Base-by-base conservation (phyloP, 495 filamentous ascomycete genomes). In the Penicillium canescens region DNA sequence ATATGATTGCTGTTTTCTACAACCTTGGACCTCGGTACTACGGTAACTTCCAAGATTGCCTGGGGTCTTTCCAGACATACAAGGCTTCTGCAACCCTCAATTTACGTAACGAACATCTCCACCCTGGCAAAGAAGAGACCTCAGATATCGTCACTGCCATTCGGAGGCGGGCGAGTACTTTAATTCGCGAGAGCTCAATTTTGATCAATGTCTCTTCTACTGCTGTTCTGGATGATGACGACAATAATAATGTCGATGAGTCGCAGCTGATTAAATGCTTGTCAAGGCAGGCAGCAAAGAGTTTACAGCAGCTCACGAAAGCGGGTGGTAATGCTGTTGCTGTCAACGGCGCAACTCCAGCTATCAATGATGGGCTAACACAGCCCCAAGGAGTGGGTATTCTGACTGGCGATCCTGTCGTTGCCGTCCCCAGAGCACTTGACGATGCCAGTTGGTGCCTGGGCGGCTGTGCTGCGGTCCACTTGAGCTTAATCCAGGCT, bases 61-160 rank as follows among this genome's bases (percentile, higher is more conserved):
- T 98, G 18, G 94, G 94, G 9, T 93, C 92, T 13, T 96, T 98
- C 62, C 92, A 97, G 64, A 98, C 94, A 0, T 98, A 98, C 65
- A 86, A 86, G 55, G 92, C 95, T n/a, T 97, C 95, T 21, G 92
- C 94, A 14, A 84, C 89, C 23, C 73, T 98, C 23, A 92, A 93
- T 52, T 78, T 97, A 46, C 87, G 91, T 45, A 96, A 97, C 65
- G 94, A 98, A 64, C 81, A 90, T 44, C 81, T 96, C 21, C 91
- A 96, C 66, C 88, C 91, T 10, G 93, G 91, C 7, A 96, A 91
- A 66, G 89, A 93, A 57, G 92, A 97, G 59, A 86, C 82, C 46
- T 97, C 94, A 13, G 92, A 97, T 62, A 96, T 98, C 35, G 78
- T 96, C 39, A 82, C 83, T 52, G 92, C 92, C 24, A 95, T 96